Base-by-base conservation (phyloP, 2,329 filamentous ascomycete genomes). In the Colletotrichum sp. region DNA sequence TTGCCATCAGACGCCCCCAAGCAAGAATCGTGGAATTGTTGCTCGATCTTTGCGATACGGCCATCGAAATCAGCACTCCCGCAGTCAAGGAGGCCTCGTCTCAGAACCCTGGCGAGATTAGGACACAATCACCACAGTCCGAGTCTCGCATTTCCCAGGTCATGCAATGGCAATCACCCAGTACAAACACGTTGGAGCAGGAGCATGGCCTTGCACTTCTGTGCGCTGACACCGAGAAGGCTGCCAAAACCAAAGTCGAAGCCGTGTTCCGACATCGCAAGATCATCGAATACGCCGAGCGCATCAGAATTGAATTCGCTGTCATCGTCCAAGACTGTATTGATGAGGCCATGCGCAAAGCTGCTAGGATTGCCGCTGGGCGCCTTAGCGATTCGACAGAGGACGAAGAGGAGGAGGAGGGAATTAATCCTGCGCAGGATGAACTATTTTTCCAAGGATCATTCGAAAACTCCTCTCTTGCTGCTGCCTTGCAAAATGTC, bases 291-390 rank as follows among this genome's bases (percentile, higher is more conserved):
- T 99, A 99, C 83, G 93, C 96, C 0, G 97, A 99, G 85, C 93
- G 98, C 36, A 98, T 99, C 78, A 95, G 98, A 6, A 91, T 98
- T 63, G 97, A 99, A 81, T 98, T 98, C 81, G 94, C 96, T 32
- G 92, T 98, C 30, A 89, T 98, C 74, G 96, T 99, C 4, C 95
- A 99, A 81, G 95, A 98, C 80, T 99, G 97, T 83, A 98, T 99
- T 68, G 94, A 98, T 76, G 96, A 95, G 77, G 97, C 97, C 10
- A 91, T 99, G 85, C 92, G 92, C 78, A 98, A 99, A 85, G 96
- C 97, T 69, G 95, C 95, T 71, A 93, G 93, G 66, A 96, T 98
- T 79, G 95, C 95, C 62, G 93, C 95, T 59, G 96, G 96, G 13
- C 92, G 96, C 68, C 87, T 98, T 18, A 96, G 94, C 78, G 96